Conservation (phyloP, 2,329 filamentous ascomycete genomes). For the Pseudocercospora cruenta region DNA sequence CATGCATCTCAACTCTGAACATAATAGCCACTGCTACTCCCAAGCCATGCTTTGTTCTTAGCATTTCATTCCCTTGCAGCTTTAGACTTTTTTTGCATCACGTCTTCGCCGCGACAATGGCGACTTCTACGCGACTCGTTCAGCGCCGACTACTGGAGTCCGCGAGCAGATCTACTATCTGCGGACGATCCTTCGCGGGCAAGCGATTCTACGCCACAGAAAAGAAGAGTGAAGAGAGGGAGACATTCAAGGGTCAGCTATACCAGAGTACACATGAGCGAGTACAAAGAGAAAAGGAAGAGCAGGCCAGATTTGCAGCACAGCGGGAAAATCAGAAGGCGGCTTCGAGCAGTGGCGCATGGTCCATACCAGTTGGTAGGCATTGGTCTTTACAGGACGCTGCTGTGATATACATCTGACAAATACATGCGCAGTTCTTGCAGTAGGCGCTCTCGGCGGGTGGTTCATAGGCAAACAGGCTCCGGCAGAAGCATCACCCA, state of each 20-base stretch:
- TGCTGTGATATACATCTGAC: slow-evolving; percentile 14
- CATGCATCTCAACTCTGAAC: not conserved
- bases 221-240: slow-evolving; percentile 43
- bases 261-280: slow-evolving; percentile 65
- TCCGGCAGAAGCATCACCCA: slow-evolving; percentile 49
- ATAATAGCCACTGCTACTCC: not conserved
- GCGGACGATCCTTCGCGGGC: slow-evolving; percentile 17
- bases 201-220: slow-evolving; percentile 43
- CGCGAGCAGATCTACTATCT: slow-evolving; percentile 14
- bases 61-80: not conserved
- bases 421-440: slow-evolving; percentile 47
- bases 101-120: slow-evolving; percentile 27
- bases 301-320: slow-evolving; percentile 56
- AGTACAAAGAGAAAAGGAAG: slow-evolving; percentile 60
- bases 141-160: slow-evolving; percentile 24
- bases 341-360: slow-evolving; percentile 32
- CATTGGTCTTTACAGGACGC: not conserved
- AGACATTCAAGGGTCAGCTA: slow-evolving; percentile 63
- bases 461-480: slow-evolving; percentile 60
- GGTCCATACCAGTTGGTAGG: slow-evolving; percentile 39
- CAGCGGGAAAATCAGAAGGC: slow-evolving; percentile 37
- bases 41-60: not conserved
- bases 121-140: slow-evolving; percentile 19
- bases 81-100: slow-evolving; percentile 2
- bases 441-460: slow-evolving; percentile 55